phyloP scores from a whole-genome alignment of 1,139 yeast species.

The Suhomyces kunorum region DNA sequence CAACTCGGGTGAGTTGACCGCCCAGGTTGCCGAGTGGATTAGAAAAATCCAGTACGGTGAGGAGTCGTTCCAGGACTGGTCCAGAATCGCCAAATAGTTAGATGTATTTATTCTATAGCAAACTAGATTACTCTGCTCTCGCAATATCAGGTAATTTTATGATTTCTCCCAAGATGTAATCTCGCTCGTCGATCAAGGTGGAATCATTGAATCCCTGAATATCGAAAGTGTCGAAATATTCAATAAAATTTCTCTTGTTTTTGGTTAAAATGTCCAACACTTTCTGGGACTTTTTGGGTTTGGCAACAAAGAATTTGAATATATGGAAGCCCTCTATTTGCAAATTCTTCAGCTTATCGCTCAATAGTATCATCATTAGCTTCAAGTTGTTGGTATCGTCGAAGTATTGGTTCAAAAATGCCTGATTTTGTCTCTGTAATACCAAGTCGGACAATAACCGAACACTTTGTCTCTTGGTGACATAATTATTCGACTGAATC shows the following conservation, averaged over 20 bases:
- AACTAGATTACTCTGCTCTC: slow-evolving; percentile 3
- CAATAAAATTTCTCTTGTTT: slow-evolving; percentile 74
- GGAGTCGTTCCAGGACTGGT: slow-evolving; percentile 63
- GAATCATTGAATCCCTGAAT: slow-evolving; percentile 65
- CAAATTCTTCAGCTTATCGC: slow-evolving; percentile 86
- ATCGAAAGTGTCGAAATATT: slow-evolving; percentile 68
- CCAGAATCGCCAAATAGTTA: slow-evolving; percentile 45
- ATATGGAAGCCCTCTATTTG: slow-evolving; percentile 91
- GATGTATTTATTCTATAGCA: slow-evolving; percentile 1
- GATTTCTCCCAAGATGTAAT: slow-evolving; percentile 75
- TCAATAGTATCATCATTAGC: slow-evolving; percentile 78
- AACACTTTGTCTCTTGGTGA: slow-evolving; percentile 87
- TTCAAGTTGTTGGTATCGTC: slow-evolving; percentile 81
- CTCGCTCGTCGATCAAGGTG: slow-evolving; percentile 74
- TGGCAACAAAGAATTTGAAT: slow-evolving; percentile 90
- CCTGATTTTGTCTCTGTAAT: slow-evolving; percentile 70
- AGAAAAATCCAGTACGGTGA: slow-evolving; percentile 86
- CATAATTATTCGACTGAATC: slow-evolving; percentile 78
- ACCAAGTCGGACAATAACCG: slow-evolving; percentile 76
- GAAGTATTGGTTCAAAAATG: slow-evolving; percentile 73
- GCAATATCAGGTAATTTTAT: slow-evolving; percentile 54
- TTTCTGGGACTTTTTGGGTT: slow-evolving; percentile 83
- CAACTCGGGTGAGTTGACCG: slow-evolving; percentile 80
- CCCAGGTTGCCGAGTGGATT: slow-evolving; percentile 78
- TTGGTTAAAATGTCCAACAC: slow-evolving; percentile 79